Base-by-base conservation (phyloP, 495 filamentous ascomycete genomes). In the Aspergillus carlsbadensis region DNA sequence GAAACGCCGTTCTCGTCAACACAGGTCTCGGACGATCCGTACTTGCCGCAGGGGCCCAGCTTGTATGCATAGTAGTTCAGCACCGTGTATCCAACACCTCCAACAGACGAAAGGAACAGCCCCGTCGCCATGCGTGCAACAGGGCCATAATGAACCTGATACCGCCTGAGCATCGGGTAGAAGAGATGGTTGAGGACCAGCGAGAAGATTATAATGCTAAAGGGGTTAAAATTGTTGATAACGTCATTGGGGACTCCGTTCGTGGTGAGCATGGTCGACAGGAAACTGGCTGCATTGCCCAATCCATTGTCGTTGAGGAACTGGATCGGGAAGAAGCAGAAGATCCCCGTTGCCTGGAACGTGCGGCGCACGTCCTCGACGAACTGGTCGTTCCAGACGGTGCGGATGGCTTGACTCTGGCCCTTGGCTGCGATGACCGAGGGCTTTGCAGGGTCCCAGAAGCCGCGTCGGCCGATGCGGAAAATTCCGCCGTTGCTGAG, bases 171-270 rank as follows among this genome's bases (percentile, higher is more conserved):
- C 1, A 69, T 15, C 0, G 88, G 88, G 60, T 90, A 90, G 49
- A 91, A 52, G 37, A 84, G 44, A 46, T 81, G 81, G 60, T 84
- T 85, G 52, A 87, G 71, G 49, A 90, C 60, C 1, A 87, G 87
- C 39, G 87, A 77, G 46, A 81, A 75, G 56, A 84, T 67, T 60
- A 90, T 86, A 61, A 90, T 84, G 8, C 79, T 77, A 26, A 91
- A 69, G 6, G 87, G 77, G 71, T 89, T 88, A 70, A 90, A 84
- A 71, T 88, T 90, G 61, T 58, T 69, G 43, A 89, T 79, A 20
- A 89, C 66, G 54, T 91, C 87, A 68, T 90, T 91, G 37, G 87
- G 87, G 0, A 84, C 83, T 17, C 86, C 86, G 58, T 86, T 78
- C 4, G 84, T 87, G 26, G 76, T 76, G 71, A 91, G 78, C 54